phyloP scores from a whole-genome alignment of 2,329 filamentous ascomycete species.

The Xylariaceae sp. region DNA sequence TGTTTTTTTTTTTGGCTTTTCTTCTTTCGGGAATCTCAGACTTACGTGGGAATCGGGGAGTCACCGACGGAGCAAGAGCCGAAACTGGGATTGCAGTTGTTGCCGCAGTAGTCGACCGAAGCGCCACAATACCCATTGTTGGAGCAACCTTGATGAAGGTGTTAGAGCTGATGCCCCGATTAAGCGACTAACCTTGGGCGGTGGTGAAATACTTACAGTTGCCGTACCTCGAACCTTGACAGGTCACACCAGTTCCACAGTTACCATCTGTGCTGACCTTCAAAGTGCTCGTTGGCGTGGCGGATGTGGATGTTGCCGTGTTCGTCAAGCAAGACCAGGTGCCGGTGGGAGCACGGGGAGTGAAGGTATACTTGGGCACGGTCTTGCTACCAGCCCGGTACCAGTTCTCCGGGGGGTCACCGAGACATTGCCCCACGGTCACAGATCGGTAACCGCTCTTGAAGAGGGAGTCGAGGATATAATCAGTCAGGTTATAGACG shows the following conservation, averaged over 20 bases:
- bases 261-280: slow-evolving; percentile 24
- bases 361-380: slow-evolving; percentile 27
- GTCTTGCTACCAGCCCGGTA: slow-evolving; percentile 38
- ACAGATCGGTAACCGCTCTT: slow-evolving; percentile 41
- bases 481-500: slow-evolving; percentile 43
- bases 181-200: slow-evolving; percentile 7
- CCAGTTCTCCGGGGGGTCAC: slow-evolving; percentile 46
- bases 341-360: slow-evolving; percentile 23
- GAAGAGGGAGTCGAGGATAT: slow-evolving; percentile 38
- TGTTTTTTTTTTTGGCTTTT: no score
- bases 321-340: slow-evolving; percentile 24
- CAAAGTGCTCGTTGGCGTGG: slow-evolving; percentile 19
- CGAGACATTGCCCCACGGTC: slow-evolving; percentile 51
- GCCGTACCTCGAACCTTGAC: slow-evolving; percentile 25
- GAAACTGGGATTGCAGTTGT: slow-evolving; percentile 22
- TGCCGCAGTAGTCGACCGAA: slow-evolving; percentile 28
- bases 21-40: background rate
- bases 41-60: slow-evolving; percentile 17
- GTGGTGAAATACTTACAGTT: slow-evolving; percentile 24
- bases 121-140: slow-evolving; percentile 24
- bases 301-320: slow-evolving; percentile 12
- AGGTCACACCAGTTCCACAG: slow-evolving; percentile 25
- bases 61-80: slow-evolving; percentile 20
- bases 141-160: slow-evolving; percentile 23
- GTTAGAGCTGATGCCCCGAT: slow-evolving; percentile 1